Evolutionary conservation across 208 protist genomes (phyloP), one percentile per base, ranked within the genome.

Genomic region (Naegleria gruberi): DNA sequence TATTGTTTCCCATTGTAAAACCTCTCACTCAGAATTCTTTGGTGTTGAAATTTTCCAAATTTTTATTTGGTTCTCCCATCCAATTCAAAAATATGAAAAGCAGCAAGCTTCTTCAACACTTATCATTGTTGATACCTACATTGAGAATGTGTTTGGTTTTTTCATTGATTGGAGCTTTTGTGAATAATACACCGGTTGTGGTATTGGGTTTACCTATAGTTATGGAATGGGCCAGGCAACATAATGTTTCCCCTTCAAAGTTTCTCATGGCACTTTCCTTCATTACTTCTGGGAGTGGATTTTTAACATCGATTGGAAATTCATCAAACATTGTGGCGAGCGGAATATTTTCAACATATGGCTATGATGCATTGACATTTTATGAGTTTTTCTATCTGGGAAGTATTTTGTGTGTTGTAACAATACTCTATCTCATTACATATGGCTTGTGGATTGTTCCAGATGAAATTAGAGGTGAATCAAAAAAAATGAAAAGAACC

Each of bases 151-250:
- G 65, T 77, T 8, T 77, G 6, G 30, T 57, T 0, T 26, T 89
- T 42, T 91, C 90, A 4, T 73, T 82, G 12, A 30, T 77, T 37
- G 17, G 30, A 77, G 30, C 30, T 12, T 91, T 93, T 83, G 74
- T 93, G 44, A 93, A 93, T 84, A 93, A 93, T 88, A 93, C 92
- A 30, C 92, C 92, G 26, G 87, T 93, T 34, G 92, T 93, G 15
- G 81, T 65, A 10, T 83, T 92, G 41, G 40, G 92, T 6, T 90
- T 93, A 4, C 45, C 90, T 7, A 40, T 90, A 10, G 42, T 92
- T 43, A 12, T 46, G 55, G 89, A 81, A 44, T 91, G 90, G 90
- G 82, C 84, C 5, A 87, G 41, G 40, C 12, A 17, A 40, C 6
- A 90, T 23, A 91, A 91, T 17, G 12, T 90, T 17, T 82, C 37